Conservation (phyloP, 2,329 filamentous ascomycete genomes). For the Colletotrichum sp. region DNA sequence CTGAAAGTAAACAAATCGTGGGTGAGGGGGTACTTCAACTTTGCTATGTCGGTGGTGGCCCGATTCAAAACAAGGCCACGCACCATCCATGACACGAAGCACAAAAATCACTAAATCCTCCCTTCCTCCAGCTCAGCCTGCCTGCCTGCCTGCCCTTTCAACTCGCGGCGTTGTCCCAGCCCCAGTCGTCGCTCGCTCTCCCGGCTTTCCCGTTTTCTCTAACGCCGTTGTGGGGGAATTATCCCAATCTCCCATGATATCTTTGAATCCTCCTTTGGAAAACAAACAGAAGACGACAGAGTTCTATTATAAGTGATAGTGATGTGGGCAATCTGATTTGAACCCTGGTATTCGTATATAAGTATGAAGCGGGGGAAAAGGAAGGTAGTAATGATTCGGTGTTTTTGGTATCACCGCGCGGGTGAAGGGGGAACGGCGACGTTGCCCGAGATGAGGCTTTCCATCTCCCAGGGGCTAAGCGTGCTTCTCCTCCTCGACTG, state of each 20-base stretch:
- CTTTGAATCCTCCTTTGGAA: neutral
- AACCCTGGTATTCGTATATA: neutral
- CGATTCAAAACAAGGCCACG: neutral
- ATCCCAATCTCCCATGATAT: neutral
- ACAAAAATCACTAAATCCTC: neutral
- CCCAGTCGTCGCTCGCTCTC: neutral
- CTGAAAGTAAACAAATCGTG: neutral
- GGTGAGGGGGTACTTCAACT: neutral
- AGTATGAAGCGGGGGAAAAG: neutral
- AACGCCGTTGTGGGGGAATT: neutral
- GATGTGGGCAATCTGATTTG: neutral
- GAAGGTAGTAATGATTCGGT: neutral
- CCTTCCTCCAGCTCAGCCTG: neutral
- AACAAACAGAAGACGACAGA: neutral
- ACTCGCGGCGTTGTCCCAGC: neutral
- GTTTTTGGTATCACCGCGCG: neutral
- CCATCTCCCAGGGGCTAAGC: slow-evolving; percentile 76
- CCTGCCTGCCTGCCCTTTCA: neutral
- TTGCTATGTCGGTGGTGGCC: neutral
- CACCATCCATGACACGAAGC: neutral
- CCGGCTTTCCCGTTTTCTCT: neutral
- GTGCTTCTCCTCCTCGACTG: slow-evolving; percentile 74
- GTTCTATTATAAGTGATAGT: neutral
- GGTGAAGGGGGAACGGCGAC: slow-evolving; percentile 24
- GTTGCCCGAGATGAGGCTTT: slow-evolving; percentile 61